Base-by-base conservation (phyloP, 768 basidiomycete species). In the Clavulina sp. region DNA sequence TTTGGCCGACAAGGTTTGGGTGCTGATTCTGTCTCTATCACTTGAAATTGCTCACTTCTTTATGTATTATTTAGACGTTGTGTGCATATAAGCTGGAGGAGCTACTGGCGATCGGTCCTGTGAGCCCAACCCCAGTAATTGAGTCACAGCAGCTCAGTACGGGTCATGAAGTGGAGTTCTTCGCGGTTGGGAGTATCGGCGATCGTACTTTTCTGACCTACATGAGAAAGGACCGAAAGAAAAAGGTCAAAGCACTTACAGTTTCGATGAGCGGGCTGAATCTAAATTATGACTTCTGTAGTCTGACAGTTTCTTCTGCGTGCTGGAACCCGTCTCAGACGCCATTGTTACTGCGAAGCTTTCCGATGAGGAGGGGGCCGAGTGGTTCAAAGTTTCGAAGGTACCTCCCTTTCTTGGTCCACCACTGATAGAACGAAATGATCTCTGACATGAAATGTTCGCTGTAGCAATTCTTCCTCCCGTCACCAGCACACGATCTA, bases 11-110 rank as follows among this genome's bases (percentile, higher is more conserved):
- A 92, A 89, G 72, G 85, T 78, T 18, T 30, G 48, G 32, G 2
- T 24, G 3, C 4, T 6, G 21, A 23, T n/a, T 26, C n/a, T n/a
- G n/a, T n/a, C n/a, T n/a, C n/a, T 26, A 21, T n/a, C 48, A 23
- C 5, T 41, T 33, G 30, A 34, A 33, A 28, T 34, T 18, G 34
- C 49, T 34, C 4, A 24, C 36, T 9, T 49, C n/a, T 38, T n/a
- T n/a, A n/a, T n/a, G n/a, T n/a, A n/a, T n/a, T n/a, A n/a, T 50
- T 3, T 56, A 87, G 81, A 80, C 81, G 0, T 69, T 96, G 2
- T 87, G 93, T 54, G 91, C 93, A 1, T 91, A 92, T 59, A 86
- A 89, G 57, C 91, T 96, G 44, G 93, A 99, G 64, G 89, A 91
- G 0, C 74, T 99, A 29, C 91, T 96, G 5, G 92, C 93, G 0